Evolutionary conservation across 768 basidiomycete genomes (phyloP).

Genomic region (Hericium erinaceus): DNA sequence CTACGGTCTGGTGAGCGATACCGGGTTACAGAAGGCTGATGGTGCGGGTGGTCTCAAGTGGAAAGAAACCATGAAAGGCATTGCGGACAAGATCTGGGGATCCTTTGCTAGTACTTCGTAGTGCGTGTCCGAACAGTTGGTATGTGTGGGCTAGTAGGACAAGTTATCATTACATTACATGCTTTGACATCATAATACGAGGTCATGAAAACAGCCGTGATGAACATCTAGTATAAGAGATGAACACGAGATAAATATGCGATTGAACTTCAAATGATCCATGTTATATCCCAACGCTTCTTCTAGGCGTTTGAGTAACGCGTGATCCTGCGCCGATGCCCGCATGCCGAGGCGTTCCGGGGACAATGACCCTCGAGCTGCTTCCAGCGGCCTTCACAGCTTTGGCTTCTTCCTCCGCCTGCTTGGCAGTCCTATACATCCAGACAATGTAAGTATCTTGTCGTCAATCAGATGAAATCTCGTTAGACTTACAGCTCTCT

Average conservation of each 20-base stretch:
- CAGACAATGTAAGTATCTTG: background rate
- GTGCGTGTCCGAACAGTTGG: background rate
- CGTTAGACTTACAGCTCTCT: slow-evolving; percentile 53
- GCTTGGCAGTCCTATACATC: slow-evolving; percentile 44
- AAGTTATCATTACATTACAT: background rate
- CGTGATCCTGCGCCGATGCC: slow-evolving; percentile 58
- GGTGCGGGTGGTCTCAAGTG: slow-evolving; percentile 12
- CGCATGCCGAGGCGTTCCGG: slow-evolving; percentile 69
- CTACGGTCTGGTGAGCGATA: slow-evolving; percentile 25
- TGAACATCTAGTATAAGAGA: background rate
- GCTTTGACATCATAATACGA: background rate
- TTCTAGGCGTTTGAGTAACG: slow-evolving; percentile 66
- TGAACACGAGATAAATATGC: background rate
- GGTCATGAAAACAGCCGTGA: background rate
- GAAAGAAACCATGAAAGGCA: slow-evolving; percentile 21
- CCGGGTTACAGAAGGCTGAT: background rate
- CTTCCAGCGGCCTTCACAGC: slow-evolving; percentile 46
- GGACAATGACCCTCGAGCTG: slow-evolving; percentile 59
- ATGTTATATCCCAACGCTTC: slow-evolving; percentile 53
- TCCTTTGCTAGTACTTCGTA: background rate
- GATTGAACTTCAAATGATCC: too few species aligned
- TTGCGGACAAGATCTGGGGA: slow-evolving; percentile 23
- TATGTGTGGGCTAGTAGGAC: background rate
- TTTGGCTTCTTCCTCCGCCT: slow-evolving; percentile 51
- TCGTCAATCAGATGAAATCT: background rate